Percentiles rank a stretch among this genome's conserved stretches.
Evolutionary conservation across 2,329 filamentous ascomycete species (phyloP).

Genomic region (Sporothrix brasiliensis): DNA sequence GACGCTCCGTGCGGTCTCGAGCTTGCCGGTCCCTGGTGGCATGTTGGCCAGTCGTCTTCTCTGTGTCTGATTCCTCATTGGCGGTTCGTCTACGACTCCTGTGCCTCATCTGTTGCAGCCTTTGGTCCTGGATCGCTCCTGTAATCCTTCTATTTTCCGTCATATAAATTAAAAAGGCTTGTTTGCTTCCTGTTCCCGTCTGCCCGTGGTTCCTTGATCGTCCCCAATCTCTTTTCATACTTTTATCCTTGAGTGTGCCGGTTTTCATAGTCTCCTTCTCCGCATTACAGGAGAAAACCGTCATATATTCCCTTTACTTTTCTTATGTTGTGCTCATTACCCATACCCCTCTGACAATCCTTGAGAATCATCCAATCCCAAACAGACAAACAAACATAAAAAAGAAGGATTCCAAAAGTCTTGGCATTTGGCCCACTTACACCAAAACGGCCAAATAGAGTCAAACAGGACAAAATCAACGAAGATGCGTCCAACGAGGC

Average conservation of each 20-base stretch:
- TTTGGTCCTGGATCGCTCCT: not conserved
- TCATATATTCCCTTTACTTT: not conserved
- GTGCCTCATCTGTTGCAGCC: not conserved
- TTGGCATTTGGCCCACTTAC: conserved; percentile 28
- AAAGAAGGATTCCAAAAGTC: conserved; percentile 21
- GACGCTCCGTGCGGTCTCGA: conserved; percentile 1
- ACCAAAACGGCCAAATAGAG: conserved; percentile 21
- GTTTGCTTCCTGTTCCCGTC: not conserved
- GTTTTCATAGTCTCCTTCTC: conserved; percentile 16
- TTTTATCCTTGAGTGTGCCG: not conserved
- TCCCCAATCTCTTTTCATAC: not conserved
- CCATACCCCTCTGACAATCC: not conserved
- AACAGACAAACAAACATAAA: not conserved
- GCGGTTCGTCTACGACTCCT: not conserved
- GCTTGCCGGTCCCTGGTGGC: conserved; percentile 8
- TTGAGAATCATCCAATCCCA: not conserved
- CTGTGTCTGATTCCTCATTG: not conserved
- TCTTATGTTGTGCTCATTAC: not conserved
- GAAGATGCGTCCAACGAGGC: not conserved
- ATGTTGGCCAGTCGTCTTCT: not conserved
- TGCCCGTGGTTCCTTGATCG: not conserved
- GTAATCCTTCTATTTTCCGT: conserved; percentile 7
- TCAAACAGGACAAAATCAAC: not conserved
- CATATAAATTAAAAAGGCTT: conserved; percentile 27
- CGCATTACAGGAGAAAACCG: not conserved